A percentile compares a stretch with the other conserved stretches of the same genome.
Evolutionary conservation across 208 protist species (phyloP).

Genomic region (Leptomonas pyrrhocoris): DNA sequence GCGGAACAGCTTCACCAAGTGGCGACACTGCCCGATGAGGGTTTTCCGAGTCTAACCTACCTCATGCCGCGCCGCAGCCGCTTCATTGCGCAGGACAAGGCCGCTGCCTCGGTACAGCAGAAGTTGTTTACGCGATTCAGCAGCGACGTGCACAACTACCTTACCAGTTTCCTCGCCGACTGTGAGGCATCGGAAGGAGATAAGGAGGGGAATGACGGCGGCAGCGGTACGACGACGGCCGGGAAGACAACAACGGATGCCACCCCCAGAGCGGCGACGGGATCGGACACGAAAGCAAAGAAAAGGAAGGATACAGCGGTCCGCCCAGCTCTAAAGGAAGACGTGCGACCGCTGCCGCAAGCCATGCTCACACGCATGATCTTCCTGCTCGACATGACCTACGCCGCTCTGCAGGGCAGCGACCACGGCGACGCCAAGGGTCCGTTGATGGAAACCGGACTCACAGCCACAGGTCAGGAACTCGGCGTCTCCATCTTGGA

Average conservation of each 20-base stretch:
- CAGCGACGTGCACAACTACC: conserved; percentile 27
- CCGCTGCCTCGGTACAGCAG: conserved; percentile 28
- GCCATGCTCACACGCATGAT: conserved; percentile 37
- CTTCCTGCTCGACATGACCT: conserved; percentile 45
- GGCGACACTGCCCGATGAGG: conserved; percentile 46
- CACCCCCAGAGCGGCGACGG: not conserved
- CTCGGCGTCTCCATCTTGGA: conserved; percentile 19
- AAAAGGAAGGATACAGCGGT: conserved; percentile 1
- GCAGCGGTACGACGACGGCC: not conserved
- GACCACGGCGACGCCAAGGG: conserved; percentile 2
- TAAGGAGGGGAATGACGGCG: not conserved
- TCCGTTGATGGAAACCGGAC: conserved; percentile 31
- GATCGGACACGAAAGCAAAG: not conserved
- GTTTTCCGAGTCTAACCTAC: conserved; percentile 51
- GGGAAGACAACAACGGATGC: not conserved
- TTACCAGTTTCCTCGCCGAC: conserved; percentile 12
- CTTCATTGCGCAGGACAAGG: conserved; percentile 26
- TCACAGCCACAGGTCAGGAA: conserved; percentile 25
- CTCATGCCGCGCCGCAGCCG: conserved; percentile 41
- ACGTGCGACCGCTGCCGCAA: conserved; percentile 31
- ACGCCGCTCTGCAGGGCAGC: conserved; percentile 28
- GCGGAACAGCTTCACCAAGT: conserved; percentile 39
- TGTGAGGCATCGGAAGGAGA: conserved; percentile 10
- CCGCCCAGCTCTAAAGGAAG: not conserved
- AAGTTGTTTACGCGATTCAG: conserved; percentile 35